A percentile compares a stretch with the other conserved stretches of the same genome.
Evolutionary conservation across 2,329 filamentous ascomycete genomes (phyloP).

Genomic region (Curvularia eragrostidis): DNA sequence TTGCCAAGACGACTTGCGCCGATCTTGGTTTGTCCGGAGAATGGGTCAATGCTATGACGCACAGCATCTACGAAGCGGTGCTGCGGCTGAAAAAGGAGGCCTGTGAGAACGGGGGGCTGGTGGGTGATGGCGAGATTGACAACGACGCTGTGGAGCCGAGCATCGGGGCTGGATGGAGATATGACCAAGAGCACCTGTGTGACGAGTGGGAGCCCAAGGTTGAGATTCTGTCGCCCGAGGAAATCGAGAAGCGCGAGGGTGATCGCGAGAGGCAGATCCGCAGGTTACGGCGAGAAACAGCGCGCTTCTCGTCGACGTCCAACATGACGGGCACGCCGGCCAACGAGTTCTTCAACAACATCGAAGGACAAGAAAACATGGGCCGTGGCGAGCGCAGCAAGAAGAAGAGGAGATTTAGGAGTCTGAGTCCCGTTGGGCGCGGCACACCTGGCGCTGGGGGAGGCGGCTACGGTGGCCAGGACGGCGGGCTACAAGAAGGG

Average conservation of each 20-base stretch:
- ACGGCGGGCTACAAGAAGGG: constrained; percentile 60
- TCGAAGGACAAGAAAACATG: constrained; percentile 73
- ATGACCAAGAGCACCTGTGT: constrained; percentile 87
- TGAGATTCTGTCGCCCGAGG: constrained; percentile 80
- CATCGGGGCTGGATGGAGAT: constrained; percentile 92
- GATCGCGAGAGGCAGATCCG: constrained; percentile 92
- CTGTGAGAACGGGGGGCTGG: constrained; percentile 86
- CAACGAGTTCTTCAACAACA: constrained; percentile 66
- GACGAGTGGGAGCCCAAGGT: constrained; percentile 61
- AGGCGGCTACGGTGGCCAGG: constrained; percentile 69
- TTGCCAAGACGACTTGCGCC: constrained; percentile 89
- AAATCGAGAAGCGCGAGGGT: constrained; percentile 95
- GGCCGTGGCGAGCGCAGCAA: constrained; percentile 91
- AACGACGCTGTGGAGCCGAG: constrained; percentile 80
- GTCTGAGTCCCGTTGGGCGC: constrained; percentile 80
- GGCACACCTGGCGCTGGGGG: constrained; percentile 75
- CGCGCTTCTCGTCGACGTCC: constrained; percentile 84
- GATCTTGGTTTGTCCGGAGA: constrained; percentile 89
- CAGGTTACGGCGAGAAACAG: constrained; percentile 85
- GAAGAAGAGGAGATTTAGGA: constrained; percentile 92
- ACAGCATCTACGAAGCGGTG: constrained; percentile 96
- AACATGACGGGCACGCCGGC: constrained; percentile 76
- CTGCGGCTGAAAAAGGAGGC: constrained; percentile 94
- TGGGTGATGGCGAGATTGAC: constrained; percentile 77
- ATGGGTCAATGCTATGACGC: constrained; percentile 92